Percentiles rank a stretch among this genome's conserved stretches.
phyloP scores from a whole-genome alignment of 2,329 filamentous ascomycete genomes.

The Biscogniauxia sp. region DNA sequence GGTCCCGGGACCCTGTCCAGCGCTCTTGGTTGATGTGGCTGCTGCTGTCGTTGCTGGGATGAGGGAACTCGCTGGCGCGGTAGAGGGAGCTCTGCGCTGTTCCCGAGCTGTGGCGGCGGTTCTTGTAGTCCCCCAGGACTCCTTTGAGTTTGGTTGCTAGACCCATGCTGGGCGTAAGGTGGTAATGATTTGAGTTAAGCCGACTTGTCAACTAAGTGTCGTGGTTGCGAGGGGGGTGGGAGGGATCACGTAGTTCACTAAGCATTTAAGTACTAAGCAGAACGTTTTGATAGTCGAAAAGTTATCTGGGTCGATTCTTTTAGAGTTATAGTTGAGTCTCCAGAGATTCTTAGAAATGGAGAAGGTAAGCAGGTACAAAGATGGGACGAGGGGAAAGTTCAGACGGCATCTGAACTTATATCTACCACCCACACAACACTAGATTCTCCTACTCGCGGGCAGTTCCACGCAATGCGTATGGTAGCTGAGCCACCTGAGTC shows the following conservation, averaged over 20 bases:
- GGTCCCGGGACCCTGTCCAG: background rate
- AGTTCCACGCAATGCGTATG: background rate
- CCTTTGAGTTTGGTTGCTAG: conserved; percentile 26
- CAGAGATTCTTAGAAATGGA: background rate
- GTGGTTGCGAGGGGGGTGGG: too few relatives aligned
- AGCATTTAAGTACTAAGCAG: background rate
- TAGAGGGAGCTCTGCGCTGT: conserved; percentile 14
- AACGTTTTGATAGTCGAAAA: background rate
- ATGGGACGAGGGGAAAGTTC: background rate
- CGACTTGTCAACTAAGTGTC: background rate
- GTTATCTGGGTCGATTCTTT: background rate
- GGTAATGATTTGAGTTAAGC: background rate
- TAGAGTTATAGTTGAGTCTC: background rate
- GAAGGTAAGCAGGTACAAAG: background rate
- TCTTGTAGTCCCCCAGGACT: conserved; percentile 19
- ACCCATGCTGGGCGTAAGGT: conserved; percentile 15
- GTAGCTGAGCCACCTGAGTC: background rate
- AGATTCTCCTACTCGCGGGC: background rate
- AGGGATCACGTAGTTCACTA: background rate
- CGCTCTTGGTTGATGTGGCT: background rate
- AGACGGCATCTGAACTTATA: background rate
- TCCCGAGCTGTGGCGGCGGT: conserved; percentile 2
- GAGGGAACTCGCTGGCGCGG: background rate
- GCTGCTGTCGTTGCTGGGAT: background rate
- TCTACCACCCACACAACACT: background rate